Conservation (phyloP, 805 yeast genomes). For the Candida rishiriensis region DNA sequence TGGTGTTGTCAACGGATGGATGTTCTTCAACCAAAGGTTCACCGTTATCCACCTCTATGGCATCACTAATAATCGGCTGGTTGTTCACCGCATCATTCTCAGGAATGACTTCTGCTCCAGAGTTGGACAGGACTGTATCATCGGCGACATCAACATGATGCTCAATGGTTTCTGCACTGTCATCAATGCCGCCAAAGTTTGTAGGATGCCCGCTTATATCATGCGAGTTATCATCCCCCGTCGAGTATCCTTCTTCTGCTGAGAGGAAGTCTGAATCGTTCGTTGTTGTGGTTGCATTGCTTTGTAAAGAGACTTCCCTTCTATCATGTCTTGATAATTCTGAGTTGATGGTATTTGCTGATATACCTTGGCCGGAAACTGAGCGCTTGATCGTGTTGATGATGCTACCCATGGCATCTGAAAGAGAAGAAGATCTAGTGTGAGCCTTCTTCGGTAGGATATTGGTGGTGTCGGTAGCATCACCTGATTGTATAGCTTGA, state of each 20-base stretch:
- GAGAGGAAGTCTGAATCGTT: constrained; percentile 31
- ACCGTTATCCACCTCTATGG: background rate
- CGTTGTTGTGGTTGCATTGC: constrained; percentile 21
- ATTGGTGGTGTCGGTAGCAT: background rate
- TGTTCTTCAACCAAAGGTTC: constrained; percentile 1
- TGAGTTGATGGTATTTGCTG: background rate
- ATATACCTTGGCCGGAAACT: constrained; percentile 8
- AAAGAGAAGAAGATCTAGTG: constrained; percentile 11
- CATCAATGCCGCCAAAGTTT: constrained; percentile 1
- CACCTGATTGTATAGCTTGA: background rate
- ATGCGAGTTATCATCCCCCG: background rate
- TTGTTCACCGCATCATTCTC: background rate
- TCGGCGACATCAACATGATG: constrained; percentile 9
- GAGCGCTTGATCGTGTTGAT: constrained; percentile 14
- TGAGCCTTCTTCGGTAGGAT: background rate
- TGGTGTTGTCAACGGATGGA: constrained; percentile 2
- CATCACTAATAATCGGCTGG: background rate
- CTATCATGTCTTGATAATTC: constrained; percentile 1
- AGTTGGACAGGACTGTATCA: constrained; percentile 9
- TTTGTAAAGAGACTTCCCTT: constrained; percentile 22
- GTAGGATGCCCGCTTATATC: constrained; percentile 6
- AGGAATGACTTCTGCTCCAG: background rate
- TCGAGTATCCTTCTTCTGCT: constrained; percentile 23
- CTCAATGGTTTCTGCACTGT: constrained; percentile 12
- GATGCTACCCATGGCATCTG: constrained; percentile 18